Evolutionary conservation across 805 yeast genomes (phyloP).

Genomic region (Candida khao-thaluensis): DNA sequence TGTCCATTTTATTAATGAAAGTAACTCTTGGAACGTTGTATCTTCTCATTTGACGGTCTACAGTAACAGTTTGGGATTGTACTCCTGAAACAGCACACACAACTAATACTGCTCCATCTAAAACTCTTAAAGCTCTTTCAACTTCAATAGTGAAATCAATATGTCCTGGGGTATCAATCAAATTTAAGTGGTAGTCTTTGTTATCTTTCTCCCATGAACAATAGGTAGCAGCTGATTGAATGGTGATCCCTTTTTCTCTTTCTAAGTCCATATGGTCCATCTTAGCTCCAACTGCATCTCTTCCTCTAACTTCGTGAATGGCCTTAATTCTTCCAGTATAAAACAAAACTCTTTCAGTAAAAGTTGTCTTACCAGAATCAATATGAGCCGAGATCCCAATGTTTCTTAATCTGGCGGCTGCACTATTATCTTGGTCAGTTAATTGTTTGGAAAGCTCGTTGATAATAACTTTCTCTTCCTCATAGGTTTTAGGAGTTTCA

Average conservation of each 20-base stretch:
- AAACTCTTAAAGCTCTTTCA: conserved; percentile 95
- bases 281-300: conserved; percentile 97
- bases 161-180: conserved; percentile 98
- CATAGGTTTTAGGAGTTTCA: conserved; percentile 50
- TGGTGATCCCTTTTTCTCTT: conserved; percentile 97
- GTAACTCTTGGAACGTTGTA: conserved; percentile 96
- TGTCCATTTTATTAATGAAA: conserved; percentile 96
- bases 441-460: conserved; percentile 54
- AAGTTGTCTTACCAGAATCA: conserved; percentile 97
- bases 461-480: conserved; percentile 68
- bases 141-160: conserved; percentile 99
- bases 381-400: conserved; percentile 98
- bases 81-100: conserved; percentile 99
- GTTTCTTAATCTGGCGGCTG: conserved; percentile 70
- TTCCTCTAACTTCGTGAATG: conserved; percentile 94
- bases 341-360: conserved; percentile 93
- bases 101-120: conserved; percentile 97
- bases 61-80: conserved; percentile 97
- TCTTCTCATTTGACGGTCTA: conserved; percentile 98
- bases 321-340: conserved; percentile 97
- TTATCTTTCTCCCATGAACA: conserved; percentile 88
- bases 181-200: conserved; percentile 77
- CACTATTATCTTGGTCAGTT: conserved; percentile 49
- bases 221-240: conserved; percentile 98
- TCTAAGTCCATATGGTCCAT: conserved; percentile 99